phyloP scores from a whole-genome alignment of 2,329 filamentous ascomycete genomes.

The Corniculantispora saksenae region DNA sequence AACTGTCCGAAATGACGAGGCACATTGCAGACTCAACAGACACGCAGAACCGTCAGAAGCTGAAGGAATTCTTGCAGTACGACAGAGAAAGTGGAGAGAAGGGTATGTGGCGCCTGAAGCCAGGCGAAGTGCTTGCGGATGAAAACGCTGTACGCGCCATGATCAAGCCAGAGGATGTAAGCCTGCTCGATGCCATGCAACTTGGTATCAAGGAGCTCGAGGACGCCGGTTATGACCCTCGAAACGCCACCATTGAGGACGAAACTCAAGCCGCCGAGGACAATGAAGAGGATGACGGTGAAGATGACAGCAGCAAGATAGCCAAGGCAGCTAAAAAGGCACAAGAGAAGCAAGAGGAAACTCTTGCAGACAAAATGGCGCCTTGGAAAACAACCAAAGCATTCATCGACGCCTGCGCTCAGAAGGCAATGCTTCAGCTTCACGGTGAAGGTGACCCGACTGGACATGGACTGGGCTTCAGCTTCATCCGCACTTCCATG shows the following conservation, averaged over 20 bases:
- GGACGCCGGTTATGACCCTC: constrained; percentile 82
- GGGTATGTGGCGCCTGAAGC: constrained; percentile 76
- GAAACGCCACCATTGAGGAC: constrained; percentile 62
- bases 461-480: constrained; percentile 89
- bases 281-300: constrained; percentile 58
- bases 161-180: constrained; percentile 95
- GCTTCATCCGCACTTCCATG: constrained; percentile 97
- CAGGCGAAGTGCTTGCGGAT: constrained; percentile 74
- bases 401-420: constrained; percentile 88
- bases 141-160: constrained; percentile 78
- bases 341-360: constrained; percentile 60
- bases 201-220: constrained; percentile 87
- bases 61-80: constrained; percentile 94
- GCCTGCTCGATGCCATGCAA: constrained; percentile 93
- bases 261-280: constrained; percentile 64
- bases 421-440: constrained; percentile 94
- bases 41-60: constrained; percentile 92
- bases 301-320: constrained; percentile 43
- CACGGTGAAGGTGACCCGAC: constrained; percentile 95
- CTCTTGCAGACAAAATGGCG: constrained; percentile 83
- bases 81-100: constrained; percentile 73
- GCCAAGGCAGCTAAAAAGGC: constrained; percentile 43
- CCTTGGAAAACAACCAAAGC: constrained; percentile 98
- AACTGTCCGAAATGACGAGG: constrained; percentile 81
- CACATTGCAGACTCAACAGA: constrained; percentile 93